phyloP scores from a whole-genome alignment of 2,329 filamentous ascomycete species.

The Tolypocladium album region DNA sequence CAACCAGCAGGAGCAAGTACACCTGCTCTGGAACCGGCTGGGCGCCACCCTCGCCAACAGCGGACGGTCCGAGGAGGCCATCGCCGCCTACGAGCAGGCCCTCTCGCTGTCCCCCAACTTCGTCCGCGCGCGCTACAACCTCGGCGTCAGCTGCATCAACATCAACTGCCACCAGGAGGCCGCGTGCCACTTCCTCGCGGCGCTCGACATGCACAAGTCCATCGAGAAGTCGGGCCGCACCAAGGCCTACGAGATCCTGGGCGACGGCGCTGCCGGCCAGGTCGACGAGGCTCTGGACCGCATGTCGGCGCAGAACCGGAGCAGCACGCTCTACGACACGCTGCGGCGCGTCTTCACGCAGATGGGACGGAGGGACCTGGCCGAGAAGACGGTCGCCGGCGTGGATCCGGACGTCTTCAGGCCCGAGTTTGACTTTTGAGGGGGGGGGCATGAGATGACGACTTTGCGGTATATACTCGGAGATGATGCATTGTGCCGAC shows the following conservation, averaged over 20 bases:
- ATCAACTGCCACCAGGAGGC: conserved; percentile 92
- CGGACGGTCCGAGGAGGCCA: conserved; percentile 88
- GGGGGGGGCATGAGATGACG: not conserved
- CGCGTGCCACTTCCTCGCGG: conserved; percentile 82
- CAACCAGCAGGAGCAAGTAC: conserved; percentile 78
- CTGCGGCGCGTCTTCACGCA: conserved; percentile 88
- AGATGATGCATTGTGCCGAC: not conserved
- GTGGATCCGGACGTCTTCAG: conserved; percentile 88
- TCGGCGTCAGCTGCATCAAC: conserved; percentile 94
- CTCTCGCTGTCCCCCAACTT: conserved; percentile 89
- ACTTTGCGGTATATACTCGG: not conserved
- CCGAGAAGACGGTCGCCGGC: conserved; percentile 75
- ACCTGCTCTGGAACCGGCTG: conserved; percentile 93
- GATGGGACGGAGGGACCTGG: conserved; percentile 83
- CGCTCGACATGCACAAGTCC: conserved; percentile 89
- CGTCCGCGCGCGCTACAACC: conserved; percentile 90
- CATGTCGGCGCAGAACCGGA: conserved; percentile 91
- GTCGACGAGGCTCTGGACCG: conserved; percentile 68
- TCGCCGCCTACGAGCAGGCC: conserved; percentile 90
- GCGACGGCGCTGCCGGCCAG: conserved; percentile 29
- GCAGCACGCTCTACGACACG: conserved; percentile 94
- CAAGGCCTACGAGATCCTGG: conserved; percentile 74
- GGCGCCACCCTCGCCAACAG: conserved; percentile 94
- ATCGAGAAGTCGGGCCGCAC: conserved; percentile 78
- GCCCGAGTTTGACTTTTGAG: conserved; percentile 75